Base-by-base conservation (phyloP, 208 protist species). In the Kentomonas sorsogonicus region DNA sequence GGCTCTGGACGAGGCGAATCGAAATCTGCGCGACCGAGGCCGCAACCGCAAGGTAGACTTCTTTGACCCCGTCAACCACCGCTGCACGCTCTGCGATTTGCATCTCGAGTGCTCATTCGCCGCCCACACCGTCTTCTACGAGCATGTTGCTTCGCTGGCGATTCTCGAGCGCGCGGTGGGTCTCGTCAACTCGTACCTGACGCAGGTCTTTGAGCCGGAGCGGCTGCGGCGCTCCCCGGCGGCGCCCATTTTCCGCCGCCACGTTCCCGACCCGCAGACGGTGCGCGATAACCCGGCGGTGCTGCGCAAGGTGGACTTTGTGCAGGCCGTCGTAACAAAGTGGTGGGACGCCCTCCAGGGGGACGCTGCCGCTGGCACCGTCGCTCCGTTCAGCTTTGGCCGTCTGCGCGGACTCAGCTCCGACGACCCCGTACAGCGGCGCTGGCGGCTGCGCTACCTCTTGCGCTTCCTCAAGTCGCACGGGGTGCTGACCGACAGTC, bases 341-440 rank as follows among this genome's bases (percentile, higher is more conserved):
- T 88, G 79, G 84, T 88, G 80, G 84, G 31, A 40, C 39, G 44
- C 43, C 25, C 29, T 91, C 20, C 63, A 77, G 53, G 11, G 25
- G 23, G 33, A 22, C 3, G 40, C 51, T 3, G 39, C 18, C 0
- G 20, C 5, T 1, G 45, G 4, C n/a, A 15, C 16, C 20, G 26
- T 16, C 7, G 10, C 62, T 11, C 23, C 39, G 22, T 20, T 63
- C 30, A 43, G 33, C 27, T 77, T 74, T 59, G n/a, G 60, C 36
- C 66, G 68, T 13, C 31, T 79, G 16, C 47, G 59, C 9, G 60
- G 60, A 0, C 46, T 79, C 10, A 63, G 44, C 33, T 44, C 76
- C 6, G 15, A 36, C 23, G 33, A 57, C 27, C 7, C 60, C 26
- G 10, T 39, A 2, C 18, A 41, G 33, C 74, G 74, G 2, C 52